A percentile compares a stretch with the other conserved stretches of the same genome.
Conservation (phyloP, 192 early-diverging fungal genomes). For the Podila verticillata region DNA sequence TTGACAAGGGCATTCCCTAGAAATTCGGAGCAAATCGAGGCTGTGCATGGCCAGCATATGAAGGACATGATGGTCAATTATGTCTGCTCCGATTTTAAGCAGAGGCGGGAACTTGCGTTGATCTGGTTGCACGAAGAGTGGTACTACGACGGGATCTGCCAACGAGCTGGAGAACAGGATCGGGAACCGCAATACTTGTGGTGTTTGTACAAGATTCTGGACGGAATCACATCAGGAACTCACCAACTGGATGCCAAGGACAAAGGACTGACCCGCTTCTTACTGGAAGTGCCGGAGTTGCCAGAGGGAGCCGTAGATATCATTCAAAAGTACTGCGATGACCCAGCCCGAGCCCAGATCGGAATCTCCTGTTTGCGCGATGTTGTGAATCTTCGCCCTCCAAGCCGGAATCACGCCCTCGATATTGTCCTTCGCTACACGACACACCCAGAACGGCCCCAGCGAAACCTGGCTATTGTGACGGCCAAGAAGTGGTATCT, state of each 20-base stretch:
- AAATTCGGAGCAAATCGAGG: conserved; percentile 12
- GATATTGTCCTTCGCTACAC: conserved; percentile 43
- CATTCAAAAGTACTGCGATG: conserved; percentile 73
- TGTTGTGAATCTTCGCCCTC: conserved; percentile 43
- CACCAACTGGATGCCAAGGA: conserved; percentile 74
- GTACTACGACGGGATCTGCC: conserved; percentile 49
- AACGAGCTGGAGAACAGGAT: conserved; percentile 26
- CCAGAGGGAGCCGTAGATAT: conserved; percentile 66
- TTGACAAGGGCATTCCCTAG: conserved; percentile 49
- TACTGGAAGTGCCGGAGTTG: conserved; percentile 82
- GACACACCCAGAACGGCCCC: conserved; percentile 36
- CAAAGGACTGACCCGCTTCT: conserved; percentile 72
- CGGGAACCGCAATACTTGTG: conserved; percentile 43
- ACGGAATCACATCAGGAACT: conserved; percentile 27
- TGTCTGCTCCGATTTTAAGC: conserved; percentile 69
- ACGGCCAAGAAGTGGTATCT: conserved; percentile 50
- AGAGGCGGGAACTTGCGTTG: conserved; percentile 75
- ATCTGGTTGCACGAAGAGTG: conserved; percentile 83
- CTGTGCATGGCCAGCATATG: conserved; percentile 15
- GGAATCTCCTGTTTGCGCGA: conserved; percentile 39
- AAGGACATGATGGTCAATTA: conserved; percentile 60
- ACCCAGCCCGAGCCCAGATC: conserved; percentile 56
- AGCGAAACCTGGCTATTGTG: conserved; percentile 57
- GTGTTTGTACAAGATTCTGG: conserved; percentile 43
- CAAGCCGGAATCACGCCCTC: conserved; percentile 31